A percentile compares a stretch with the other conserved stretches of the same genome.
Conservation (phyloP, 23 red algal species). For the Gracilariopsis chorda region DNA sequence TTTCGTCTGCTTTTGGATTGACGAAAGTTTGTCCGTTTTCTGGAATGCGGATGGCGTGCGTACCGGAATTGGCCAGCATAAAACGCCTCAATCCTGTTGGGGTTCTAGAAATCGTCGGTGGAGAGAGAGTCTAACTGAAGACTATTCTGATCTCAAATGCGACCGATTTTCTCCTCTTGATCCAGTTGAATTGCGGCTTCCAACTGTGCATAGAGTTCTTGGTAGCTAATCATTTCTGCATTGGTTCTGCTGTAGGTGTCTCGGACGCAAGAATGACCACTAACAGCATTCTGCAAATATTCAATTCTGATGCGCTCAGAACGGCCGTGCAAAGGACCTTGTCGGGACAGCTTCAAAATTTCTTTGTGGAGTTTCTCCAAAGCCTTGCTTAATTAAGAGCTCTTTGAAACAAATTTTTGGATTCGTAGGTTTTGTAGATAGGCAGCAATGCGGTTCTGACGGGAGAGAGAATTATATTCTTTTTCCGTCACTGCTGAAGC, state of each 20-base stretch:
- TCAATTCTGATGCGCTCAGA: not conserved
- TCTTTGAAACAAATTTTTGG: not conserved
- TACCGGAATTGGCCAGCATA: too few relatives aligned
- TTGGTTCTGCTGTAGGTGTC: not conserved
- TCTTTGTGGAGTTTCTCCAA: not conserved
- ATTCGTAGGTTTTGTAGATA: not conserved
- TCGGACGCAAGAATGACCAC: not conserved
- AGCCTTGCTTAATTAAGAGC: not conserved
- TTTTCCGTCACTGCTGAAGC: not conserved
- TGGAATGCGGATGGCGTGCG: not conserved
- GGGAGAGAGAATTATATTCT: not conserved
- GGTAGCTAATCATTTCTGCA: not conserved
- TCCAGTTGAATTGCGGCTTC: not conserved
- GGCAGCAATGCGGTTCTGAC: not conserved
- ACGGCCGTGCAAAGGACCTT: not conserved
- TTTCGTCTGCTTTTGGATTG: too few relatives aligned
- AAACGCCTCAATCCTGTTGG: too few relatives aligned
- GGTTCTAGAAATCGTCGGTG: too few relatives aligned
- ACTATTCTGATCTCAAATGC: not conserved
- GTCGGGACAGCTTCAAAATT: not conserved
- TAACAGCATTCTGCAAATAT: not conserved
- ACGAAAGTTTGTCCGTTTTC: too few relatives aligned
- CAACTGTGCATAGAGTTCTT: not conserved
- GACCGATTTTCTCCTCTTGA: not conserved
- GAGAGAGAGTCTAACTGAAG: too few relatives aligned